These are phyloP conservation scores for Naganishia vaughanmartiniae DNA, from an alignment of 768 basidiomycete genomes.

Conservation along the genomic window DNA sequence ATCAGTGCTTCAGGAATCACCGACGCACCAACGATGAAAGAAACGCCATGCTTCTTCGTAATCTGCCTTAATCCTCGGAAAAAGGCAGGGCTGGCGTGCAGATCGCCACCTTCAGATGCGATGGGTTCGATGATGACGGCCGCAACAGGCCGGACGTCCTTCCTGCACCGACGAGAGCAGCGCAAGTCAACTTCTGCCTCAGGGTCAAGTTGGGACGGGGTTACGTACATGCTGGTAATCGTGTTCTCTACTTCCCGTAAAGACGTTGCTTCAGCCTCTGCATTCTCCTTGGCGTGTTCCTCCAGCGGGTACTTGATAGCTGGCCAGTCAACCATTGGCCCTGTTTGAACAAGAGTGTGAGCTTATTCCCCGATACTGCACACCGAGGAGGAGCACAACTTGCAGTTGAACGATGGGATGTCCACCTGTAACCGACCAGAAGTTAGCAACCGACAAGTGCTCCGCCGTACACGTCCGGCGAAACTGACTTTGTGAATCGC, in stretches of 20 bases:
- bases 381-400: background rate
- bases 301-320: conserved; percentile 54
- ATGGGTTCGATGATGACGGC: conserved; percentile 56
- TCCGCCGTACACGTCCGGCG: too few species aligned
- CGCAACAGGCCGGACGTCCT: conserved; percentile 51
- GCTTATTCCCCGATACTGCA: background rate
- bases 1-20: background rate
- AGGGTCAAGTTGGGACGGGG: too few species aligned
- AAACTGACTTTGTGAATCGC: conserved; percentile 54
- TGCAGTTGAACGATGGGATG: conserved; percentile 54
- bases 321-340: conserved; percentile 54
- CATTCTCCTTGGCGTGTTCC: conserved; percentile 51
- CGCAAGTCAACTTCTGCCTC: too few species aligned
- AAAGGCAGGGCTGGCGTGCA: conserved; percentile 53
- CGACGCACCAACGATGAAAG: conserved; percentile 49
- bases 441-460: background rate
- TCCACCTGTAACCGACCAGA: conserved; percentile 42
- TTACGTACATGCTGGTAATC: conserved; percentile 10
- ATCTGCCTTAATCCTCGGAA: conserved; percentile 52
- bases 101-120: conserved; percentile 55
- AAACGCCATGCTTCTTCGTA: conserved; percentile 53
- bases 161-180: conserved; percentile 31
- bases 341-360: background rate
- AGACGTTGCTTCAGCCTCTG: conserved; percentile 48
- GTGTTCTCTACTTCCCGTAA: conserved; percentile 49